Percentiles rank a stretch among this genome's conserved stretches.
phyloP scores from a whole-genome alignment of 306 rosid species.

The Cicer yamashitae region DNA sequence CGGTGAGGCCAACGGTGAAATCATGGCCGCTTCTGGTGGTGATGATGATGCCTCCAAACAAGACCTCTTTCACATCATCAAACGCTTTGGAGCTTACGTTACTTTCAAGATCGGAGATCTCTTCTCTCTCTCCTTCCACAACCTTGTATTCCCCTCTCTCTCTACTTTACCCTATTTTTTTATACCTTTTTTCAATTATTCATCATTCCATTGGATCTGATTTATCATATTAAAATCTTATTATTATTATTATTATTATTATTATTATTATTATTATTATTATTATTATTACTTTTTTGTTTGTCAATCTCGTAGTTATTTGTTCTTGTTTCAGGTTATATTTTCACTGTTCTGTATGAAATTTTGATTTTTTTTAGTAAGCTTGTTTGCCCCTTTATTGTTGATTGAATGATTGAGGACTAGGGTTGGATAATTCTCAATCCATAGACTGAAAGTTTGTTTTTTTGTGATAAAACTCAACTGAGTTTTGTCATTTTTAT shows the following conservation, averaged over 20 bases:
- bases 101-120: conserved; percentile 74
- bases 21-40: conserved; percentile 40
- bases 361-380: background rate
- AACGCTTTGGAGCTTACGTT: conserved; percentile 73
- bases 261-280: too few species aligned
- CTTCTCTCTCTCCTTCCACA: conserved; percentile 62
- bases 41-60: conserved; percentile 62
- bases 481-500: conserved; percentile 10
- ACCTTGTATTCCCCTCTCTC: conserved; percentile 54
- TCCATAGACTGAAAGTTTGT: conserved; percentile 8
- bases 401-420: conserved; percentile 31
- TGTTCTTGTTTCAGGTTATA: conserved; percentile 12
- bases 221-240: background rate
- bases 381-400: background rate
- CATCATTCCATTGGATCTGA: conserved; percentile 47
- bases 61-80: conserved; percentile 74
- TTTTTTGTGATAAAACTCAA: conserved; percentile 26
- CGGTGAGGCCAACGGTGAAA: conserved; percentile 23
- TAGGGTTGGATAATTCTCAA: conserved; percentile 19
- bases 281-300: background rate
- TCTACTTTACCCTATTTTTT: background rate
- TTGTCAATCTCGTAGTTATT: background rate
- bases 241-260: background rate
- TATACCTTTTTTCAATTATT: background rate
- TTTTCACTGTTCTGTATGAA: background rate